phyloP scores from a whole-genome alignment of 2,329 filamentous ascomycete species.

The Lachnellula willkommii region DNA sequence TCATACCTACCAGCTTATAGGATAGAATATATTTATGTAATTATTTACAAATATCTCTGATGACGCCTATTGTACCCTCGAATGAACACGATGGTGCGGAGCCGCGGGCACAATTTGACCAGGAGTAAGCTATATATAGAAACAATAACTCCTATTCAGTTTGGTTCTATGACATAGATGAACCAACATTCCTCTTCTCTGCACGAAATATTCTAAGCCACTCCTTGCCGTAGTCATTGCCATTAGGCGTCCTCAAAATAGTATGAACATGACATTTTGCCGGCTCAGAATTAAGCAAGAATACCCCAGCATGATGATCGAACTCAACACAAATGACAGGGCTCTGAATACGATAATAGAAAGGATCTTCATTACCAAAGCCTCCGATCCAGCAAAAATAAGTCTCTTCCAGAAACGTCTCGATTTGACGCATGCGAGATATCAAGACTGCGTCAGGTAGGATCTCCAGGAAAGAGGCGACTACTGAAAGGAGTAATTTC shows the following conservation, averaged over 20 bases:
- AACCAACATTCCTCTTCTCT: too few species aligned
- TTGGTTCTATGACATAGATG: too few species aligned
- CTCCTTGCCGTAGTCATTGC: constrained; percentile 64
- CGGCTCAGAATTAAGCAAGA: constrained; percentile 66
- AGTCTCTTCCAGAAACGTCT: constrained; percentile 58
- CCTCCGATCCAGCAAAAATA: constrained; percentile 78
- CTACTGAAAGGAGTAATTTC: too few species aligned
- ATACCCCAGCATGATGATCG: constrained; percentile 75
- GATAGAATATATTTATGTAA: too few species aligned
- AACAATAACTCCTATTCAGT: too few species aligned
- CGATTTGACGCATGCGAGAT: constrained; percentile 50
- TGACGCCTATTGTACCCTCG: too few species aligned
- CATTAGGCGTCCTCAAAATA: constrained; percentile 65
- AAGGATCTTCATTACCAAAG: constrained; percentile 60
- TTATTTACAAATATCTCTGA: too few species aligned
- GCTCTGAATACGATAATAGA: constrained; percentile 74
- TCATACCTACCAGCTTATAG: too few species aligned
- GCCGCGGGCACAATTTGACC: too few species aligned
- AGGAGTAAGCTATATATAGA: too few species aligned
- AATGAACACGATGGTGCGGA: too few species aligned
- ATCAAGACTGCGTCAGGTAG: constrained; percentile 52
- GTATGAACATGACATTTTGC: constrained; percentile 79
- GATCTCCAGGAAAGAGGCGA: constrained; percentile 59
- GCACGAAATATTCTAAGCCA: constrained; percentile 6
- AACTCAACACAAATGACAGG: constrained; percentile 72